These are phyloP conservation scores for Colletotrichum orchidophilum DNA, from an alignment of 2,329 filamentous ascomycete species.

Conservation along the genomic window DNA sequence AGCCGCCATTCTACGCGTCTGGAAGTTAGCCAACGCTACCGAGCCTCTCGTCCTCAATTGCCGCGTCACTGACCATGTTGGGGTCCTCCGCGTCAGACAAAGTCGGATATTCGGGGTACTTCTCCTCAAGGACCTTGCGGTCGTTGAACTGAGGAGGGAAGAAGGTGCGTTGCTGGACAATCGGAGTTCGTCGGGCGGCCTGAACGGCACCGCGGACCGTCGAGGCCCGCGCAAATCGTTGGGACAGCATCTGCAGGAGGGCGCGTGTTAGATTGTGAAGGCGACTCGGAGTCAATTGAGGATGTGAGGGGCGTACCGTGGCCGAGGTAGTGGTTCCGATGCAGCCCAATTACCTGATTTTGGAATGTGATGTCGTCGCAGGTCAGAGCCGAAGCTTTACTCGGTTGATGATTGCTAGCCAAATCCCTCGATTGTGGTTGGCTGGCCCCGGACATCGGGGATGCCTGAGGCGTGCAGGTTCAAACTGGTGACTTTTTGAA, in stretches of 20 bases:
- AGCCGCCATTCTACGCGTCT: conserved; percentile 78
- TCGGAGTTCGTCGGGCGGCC: conserved; percentile 59
- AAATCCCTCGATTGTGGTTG: conserved; percentile 34
- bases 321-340: conserved; percentile 45
- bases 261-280: background rate
- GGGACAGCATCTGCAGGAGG: conserved; percentile 65
- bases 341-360: conserved; percentile 39
- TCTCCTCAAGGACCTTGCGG: conserved; percentile 58
- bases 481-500: background rate
- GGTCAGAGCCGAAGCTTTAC: conserved; percentile 35
- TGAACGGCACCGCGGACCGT: conserved; percentile 54
- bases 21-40: conserved; percentile 36
- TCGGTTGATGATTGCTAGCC: conserved; percentile 36
- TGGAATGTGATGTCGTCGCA: conserved; percentile 36
- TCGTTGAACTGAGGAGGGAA: conserved; percentile 60
- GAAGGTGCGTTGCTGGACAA: conserved; percentile 66
- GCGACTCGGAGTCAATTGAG: background rate
- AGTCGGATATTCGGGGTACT: conserved; percentile 58
- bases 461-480: conserved; percentile 46
- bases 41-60: background rate
- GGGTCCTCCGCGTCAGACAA: conserved; percentile 72
- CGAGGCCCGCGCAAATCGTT: conserved; percentile 64
- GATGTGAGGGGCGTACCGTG: conserved; percentile 41
- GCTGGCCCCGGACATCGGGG: background rate
- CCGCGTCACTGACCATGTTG: conserved; percentile 65